phyloP scores from a whole-genome alignment of 2,329 filamentous ascomycete species.

The Sarocladium strictum region DNA sequence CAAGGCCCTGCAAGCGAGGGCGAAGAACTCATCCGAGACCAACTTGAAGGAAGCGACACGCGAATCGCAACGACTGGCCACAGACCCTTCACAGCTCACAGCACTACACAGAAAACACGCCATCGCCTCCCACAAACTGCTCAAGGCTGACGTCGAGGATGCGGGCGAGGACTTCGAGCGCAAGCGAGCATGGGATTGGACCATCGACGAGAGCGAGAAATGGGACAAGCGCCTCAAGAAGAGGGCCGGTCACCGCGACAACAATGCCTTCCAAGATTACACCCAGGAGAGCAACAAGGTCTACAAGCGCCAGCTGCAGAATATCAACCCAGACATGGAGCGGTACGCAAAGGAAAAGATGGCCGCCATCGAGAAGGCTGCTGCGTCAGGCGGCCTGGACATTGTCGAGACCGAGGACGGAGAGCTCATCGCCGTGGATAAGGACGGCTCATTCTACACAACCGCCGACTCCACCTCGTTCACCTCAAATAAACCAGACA shows the following conservation, averaged over 20 bases:
- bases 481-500: slow-evolving; percentile 78
- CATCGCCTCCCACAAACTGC: slow-evolving; percentile 83
- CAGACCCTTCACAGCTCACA: slow-evolving; percentile 70
- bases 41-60: slow-evolving; percentile 81
- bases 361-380: slow-evolving; percentile 76
- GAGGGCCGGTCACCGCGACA: slow-evolving; percentile 73
- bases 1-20: slow-evolving; percentile 78
- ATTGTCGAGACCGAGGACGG: slow-evolving; percentile 94
- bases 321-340: slow-evolving; percentile 71
- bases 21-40: slow-evolving; percentile 62
- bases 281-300: slow-evolving; percentile 81
- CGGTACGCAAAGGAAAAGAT: slow-evolving; percentile 85
- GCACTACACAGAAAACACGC: slow-evolving; percentile 81
- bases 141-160: slow-evolving; percentile 86
- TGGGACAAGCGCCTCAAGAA: slow-evolving; percentile 92
- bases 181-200: slow-evolving; percentile 98
- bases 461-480: slow-evolving; percentile 79
- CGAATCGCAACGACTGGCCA: slow-evolving; percentile 73
- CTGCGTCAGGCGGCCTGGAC: slow-evolving; percentile 77
- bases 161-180: slow-evolving; percentile 90
- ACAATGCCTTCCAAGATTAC: slow-evolving; percentile 88
- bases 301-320: slow-evolving; percentile 84
- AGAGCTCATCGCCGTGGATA: slow-evolving; percentile 90
- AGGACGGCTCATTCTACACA: slow-evolving; percentile 84
- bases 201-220: slow-evolving; percentile 83